Conservation (phyloP, 75 land plant species). For the Pseudotsuga menziesii region DNA sequence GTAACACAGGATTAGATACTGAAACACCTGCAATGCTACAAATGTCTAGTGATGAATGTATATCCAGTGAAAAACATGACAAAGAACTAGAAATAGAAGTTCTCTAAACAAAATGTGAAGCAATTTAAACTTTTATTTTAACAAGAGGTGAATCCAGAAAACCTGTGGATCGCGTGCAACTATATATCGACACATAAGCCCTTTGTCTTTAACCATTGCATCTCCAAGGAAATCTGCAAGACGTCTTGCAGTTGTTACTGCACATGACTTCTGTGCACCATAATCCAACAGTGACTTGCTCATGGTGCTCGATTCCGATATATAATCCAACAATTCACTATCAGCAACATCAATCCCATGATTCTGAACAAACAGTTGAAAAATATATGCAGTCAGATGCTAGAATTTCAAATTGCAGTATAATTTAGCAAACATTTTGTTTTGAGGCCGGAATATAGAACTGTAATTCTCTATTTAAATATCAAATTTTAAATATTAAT, state of each 20-base stretch:
- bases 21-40: background rate
- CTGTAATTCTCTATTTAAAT: background rate
- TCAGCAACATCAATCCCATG: slow-evolving; percentile 93
- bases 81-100: background rate
- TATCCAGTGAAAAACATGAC: background rate
- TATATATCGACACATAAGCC: slow-evolving; percentile 86
- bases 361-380: slow-evolving; percentile 43
- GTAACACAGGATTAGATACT: background rate
- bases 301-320: slow-evolving; percentile 99
- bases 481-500: background rate
- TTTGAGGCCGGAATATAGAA: background rate
- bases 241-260: slow-evolving; percentile 96
- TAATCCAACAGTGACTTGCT: slow-evolving; percentile 96
- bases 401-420: background rate
- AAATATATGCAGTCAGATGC: background rate
- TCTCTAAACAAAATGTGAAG: background rate
- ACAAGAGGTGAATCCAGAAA: background rate
- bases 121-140: background rate
- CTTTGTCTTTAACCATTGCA: slow-evolving; percentile 98
- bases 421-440: background rate
- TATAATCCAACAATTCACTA: slow-evolving; percentile 90
- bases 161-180: slow-evolving; percentile 96
- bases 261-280: slow-evolving; percentile 97
- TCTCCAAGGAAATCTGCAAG: slow-evolving; percentile 98
- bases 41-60: background rate